Evolutionary conservation across 1,284 basidiomycete species (phyloP).

Genomic region (Takashimella tepidaria): DNA sequence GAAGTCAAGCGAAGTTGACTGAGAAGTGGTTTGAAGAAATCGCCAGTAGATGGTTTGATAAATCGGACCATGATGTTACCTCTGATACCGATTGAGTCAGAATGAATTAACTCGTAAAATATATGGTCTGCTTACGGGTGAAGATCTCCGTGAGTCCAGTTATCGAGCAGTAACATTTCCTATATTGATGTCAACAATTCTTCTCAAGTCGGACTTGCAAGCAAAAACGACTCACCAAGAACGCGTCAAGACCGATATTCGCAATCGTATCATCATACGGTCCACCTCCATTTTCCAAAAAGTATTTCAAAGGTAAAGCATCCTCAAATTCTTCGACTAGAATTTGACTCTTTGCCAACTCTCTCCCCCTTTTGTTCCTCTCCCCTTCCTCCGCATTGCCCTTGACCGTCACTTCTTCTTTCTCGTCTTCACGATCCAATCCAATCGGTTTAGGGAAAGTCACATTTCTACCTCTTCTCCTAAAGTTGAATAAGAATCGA

Average conservation of each 20-base stretch:
- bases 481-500: constrained; percentile 83
- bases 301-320: constrained; percentile 82
- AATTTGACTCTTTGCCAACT: constrained; percentile 59
- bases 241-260: constrained; percentile 89
- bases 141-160: constrained; percentile 94
- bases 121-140: constrained; percentile 48
- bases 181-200: constrained; percentile 41
- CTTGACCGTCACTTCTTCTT: too few relatives aligned
- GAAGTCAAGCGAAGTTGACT: constrained; percentile 17
- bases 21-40: constrained; percentile 50
- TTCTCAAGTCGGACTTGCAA: constrained; percentile 4
- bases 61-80: constrained; percentile 99
- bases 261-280: constrained; percentile 87
- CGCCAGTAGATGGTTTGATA: constrained; percentile 66
- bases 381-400: constrained; percentile 11
- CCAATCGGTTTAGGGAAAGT: constrained; percentile 82
- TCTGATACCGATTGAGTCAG: too few relatives aligned
- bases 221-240: constrained; percentile 60
- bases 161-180: constrained; percentile 98
- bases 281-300: constrained; percentile 83
- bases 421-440: constrained; percentile 20
- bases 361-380: constrained; percentile 17
- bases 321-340: constrained; percentile 92
- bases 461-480: constrained; percentile 65
- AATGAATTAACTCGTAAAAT: too few relatives aligned